Evolutionary conservation across 2,329 filamentous ascomycete genomes (phyloP), one percentile per base, ranked within the genome.

Genomic region (Hyphodiscus sp.): DNA sequence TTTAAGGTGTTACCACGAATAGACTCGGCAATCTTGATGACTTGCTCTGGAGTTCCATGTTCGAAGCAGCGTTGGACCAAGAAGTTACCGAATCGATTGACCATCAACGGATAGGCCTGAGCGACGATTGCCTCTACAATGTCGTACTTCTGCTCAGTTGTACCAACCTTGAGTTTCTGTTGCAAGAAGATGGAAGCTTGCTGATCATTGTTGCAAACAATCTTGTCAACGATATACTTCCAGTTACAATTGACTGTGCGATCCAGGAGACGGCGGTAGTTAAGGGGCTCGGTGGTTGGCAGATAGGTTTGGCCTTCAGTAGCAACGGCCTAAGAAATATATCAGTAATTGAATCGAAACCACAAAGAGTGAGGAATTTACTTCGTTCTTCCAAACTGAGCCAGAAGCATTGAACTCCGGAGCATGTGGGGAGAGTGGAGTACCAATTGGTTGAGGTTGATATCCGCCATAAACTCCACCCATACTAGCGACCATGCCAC

Each of bases 201-300:
- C 71, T 99, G 94, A 68, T 99, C 94, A 70, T 99, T 97, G 75
- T 91, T 96, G 81, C 90, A 95, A 61, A 99, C 91, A 68, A 99
- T 99, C 77, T 97, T 97, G 75, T 99, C 92, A 52, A 99, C 94
- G 63, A 99, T 96, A 69, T 96, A 96, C 74, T 94, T 95, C 94
- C 92, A 99, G 74, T 99, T 95, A 74, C 92, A 97, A 66, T 89
- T 95, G 71, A 95, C 90, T 68, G 92, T 96, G 67, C 91, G 91
- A 67, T 99, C 94, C 46, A 97, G 82, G 41, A 99, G 80, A 52
- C 91, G 91, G 56, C 94, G 91, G 67, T 97, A 99, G 72, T 99
- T 97, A 65, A 97, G 80, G 11, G 92, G 94, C 71, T 99, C 94
- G 7, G 88, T 87, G 2, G 91, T 86, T 11, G 88, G 85, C 26